A percentile compares a stretch with the other conserved stretches of the same genome.
phyloP scores from a whole-genome alignment of 2,329 filamentous ascomycete genomes.

The Blastomyces gilchristii region DNA sequence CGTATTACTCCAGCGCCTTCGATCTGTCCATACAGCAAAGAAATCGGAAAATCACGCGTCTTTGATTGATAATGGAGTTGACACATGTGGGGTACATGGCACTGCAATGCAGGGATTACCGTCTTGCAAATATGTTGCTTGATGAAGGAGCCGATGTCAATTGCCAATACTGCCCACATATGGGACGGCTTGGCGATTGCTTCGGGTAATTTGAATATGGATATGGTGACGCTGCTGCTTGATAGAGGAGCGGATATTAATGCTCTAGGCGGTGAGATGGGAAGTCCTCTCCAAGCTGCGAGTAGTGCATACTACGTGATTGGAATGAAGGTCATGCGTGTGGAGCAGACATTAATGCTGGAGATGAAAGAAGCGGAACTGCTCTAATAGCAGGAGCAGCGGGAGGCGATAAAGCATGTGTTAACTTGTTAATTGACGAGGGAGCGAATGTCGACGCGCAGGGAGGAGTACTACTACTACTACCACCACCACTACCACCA shows the following conservation, averaged over 20 bases:
- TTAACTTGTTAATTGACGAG: not conserved
- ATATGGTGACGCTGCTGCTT: not conserved
- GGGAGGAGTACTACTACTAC: too few species aligned
- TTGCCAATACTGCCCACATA: not conserved
- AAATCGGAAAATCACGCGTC: not conserved
- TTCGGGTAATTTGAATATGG: not conserved
- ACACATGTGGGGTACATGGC: not conserved
- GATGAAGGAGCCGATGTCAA: constrained; percentile 1
- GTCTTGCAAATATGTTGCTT: not conserved
- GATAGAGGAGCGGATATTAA: constrained; percentile 3
- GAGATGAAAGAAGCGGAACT: not conserved
- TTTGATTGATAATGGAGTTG: not conserved
- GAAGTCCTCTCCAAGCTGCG: not conserved
- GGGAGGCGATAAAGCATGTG: not conserved
- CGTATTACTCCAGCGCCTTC: not conserved
- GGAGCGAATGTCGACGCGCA: constrained; percentile 5
- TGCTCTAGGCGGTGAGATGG: too few species aligned
- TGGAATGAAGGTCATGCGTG: too few species aligned
- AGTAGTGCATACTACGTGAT: not conserved
- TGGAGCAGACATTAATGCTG: not conserved
- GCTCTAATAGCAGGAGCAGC: not conserved
- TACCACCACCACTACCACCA: too few species aligned
- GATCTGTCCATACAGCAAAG: not conserved
- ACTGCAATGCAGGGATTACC: constrained; percentile 1
- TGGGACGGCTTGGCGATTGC: not conserved